Percentiles rank a stretch among this genome's conserved stretches.
These are phyloP conservation scores for Hippophae tibetana DNA, from an alignment of 306 rosid genomes.

Conservation along the genomic window DNA sequence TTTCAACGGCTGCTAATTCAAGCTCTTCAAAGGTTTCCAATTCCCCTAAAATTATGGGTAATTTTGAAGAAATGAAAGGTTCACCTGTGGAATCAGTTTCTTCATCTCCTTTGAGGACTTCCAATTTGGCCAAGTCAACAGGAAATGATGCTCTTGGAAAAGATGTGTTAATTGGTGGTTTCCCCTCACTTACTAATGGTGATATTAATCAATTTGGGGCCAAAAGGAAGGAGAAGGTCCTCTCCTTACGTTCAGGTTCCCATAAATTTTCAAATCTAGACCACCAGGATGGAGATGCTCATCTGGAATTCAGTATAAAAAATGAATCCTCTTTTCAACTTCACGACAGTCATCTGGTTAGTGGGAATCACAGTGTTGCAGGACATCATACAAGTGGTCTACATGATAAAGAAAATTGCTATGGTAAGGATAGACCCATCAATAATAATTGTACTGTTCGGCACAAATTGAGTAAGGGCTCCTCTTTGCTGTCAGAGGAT, in stretches of 20 bases:
- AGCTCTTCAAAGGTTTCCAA: conserved; percentile 74
- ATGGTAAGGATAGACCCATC: conserved; percentile 25
- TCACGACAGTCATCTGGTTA: conserved; percentile 22
- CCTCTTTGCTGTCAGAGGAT: conserved; percentile 29
- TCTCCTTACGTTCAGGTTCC: conserved; percentile 17
- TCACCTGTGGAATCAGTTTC: conserved; percentile 76
- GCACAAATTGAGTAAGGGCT: conserved; percentile 31
- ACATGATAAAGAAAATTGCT: conserved; percentile 8
- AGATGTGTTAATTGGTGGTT: conserved; percentile 24
- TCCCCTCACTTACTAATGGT: conserved; percentile 22
- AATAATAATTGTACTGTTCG: conserved; percentile 19
- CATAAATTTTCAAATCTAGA: conserved; percentile 28
- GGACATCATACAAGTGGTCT: conserved; percentile 24
- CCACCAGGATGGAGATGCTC: conserved; percentile 26
- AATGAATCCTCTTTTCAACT: conserved; percentile 27
- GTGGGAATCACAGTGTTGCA: conserved; percentile 18
- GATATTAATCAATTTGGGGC: conserved; percentile 17
- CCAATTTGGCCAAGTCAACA: conserved; percentile 30
- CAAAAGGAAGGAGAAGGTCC: conserved; percentile 22
- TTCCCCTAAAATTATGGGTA: conserved; percentile 35
- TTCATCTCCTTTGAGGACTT: conserved; percentile 53
- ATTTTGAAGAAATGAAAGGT: conserved; percentile 42
- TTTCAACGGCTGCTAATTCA: conserved; percentile 50
- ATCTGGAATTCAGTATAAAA: conserved; percentile 24
- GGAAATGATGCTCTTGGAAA: conserved; percentile 29